Conservation (phyloP, 2,329 filamentous ascomycete genomes). For the Epichloe festucae region DNA sequence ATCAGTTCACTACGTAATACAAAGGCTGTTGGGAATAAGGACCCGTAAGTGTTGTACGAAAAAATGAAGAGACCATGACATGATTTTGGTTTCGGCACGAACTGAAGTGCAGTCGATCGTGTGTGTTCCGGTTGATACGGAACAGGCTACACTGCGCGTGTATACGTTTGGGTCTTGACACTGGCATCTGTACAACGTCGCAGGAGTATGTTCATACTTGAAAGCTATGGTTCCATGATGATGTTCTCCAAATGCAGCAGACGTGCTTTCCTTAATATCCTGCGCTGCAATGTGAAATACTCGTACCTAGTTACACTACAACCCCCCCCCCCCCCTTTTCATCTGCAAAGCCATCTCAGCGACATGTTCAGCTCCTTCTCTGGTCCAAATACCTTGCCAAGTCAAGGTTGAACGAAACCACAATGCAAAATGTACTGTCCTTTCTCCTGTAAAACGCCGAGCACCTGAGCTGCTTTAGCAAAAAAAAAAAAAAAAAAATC, state of each 20-base stretch:
- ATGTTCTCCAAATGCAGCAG: not conserved
- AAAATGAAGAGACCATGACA: no score
- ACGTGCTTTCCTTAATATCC: not conserved
- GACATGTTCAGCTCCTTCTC: not conserved
- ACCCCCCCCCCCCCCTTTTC: no score
- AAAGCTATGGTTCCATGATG: no score
- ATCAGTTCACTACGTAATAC: no score
- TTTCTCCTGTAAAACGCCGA: slow-evolving; percentile 4
- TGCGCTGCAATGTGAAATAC: not conserved
- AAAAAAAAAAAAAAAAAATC: not conserved
- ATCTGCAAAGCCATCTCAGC: not conserved
- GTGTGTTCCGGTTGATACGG: no score
- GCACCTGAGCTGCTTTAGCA: slow-evolving; percentile 3
- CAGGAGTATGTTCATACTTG: no score
- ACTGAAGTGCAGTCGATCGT: no score
- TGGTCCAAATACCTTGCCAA: not conserved
- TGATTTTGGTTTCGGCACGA: no score
- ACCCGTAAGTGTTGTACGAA: no score
- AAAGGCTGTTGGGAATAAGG: no score
- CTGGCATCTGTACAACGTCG: not conserved
- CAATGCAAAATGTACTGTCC: not conserved
- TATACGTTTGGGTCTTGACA: not conserved
- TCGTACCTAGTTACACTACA: not conserved
- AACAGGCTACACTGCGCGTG: no score
- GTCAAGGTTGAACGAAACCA: not conserved